phyloP scores from a whole-genome alignment of 2,329 filamentous ascomycete genomes.

The Pseudogymnoascus sp. region DNA sequence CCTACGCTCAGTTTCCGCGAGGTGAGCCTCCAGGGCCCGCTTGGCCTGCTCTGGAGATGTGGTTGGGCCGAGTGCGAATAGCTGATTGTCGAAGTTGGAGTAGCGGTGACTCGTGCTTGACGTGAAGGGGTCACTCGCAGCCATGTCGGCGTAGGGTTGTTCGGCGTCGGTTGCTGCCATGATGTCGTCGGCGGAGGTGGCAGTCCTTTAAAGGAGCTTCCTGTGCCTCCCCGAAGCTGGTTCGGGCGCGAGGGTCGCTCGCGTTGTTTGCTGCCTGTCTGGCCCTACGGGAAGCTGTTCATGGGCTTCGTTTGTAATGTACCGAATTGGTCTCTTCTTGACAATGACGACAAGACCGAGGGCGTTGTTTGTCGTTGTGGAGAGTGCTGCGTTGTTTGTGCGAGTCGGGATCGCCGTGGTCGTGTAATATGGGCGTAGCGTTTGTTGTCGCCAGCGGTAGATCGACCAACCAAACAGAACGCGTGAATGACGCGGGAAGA shows the following conservation, averaged over 20 bases:
- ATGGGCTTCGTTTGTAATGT: neutral
- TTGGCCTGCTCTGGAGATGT: slow-evolving; percentile 81
- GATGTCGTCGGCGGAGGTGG: neutral
- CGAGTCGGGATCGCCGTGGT: neutral
- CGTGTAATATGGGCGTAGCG: slow-evolving; percentile 6
- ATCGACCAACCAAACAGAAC: slow-evolving; percentile 6
- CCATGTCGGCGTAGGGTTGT: slow-evolving; percentile 4
- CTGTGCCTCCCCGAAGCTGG: slow-evolving; percentile 1
- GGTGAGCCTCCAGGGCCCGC: slow-evolving; percentile 80
- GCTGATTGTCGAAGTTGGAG: slow-evolving; percentile 72
- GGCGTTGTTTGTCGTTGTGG: neutral
- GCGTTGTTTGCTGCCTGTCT: neutral
- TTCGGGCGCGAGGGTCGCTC: neutral
- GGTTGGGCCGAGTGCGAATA: slow-evolving; percentile 68
- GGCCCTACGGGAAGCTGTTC: slow-evolving; percentile 6
- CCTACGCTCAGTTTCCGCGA: slow-evolving; percentile 84
- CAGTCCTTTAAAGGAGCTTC: neutral
- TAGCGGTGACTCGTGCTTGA: slow-evolving; percentile 53
- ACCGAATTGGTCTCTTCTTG: neutral
- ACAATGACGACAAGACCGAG: neutral
- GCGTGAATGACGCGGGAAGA: slow-evolving; percentile 4
- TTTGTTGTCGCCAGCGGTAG: neutral
- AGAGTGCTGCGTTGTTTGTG: slow-evolving; percentile 1
- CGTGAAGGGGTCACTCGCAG: slow-evolving; percentile 6
- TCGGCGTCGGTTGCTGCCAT: slow-evolving; percentile 5